Evolutionary conservation across 1,139 yeast genomes (phyloP).

Genomic region (Sugiyamaella neomexicana): DNA sequence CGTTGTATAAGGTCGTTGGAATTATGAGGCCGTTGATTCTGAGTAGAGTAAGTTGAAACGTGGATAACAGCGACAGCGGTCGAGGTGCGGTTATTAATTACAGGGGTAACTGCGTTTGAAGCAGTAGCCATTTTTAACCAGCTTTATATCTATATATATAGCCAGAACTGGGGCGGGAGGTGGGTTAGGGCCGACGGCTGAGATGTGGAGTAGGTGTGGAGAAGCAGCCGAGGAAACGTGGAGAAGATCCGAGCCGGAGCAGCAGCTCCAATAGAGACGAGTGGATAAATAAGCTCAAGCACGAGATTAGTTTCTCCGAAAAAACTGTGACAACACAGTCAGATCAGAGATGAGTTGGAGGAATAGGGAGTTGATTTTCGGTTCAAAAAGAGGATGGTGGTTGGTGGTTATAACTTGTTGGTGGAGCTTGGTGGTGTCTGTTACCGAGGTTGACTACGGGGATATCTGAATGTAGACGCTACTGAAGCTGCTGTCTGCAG

Average conservation of each 20-base stretch:
- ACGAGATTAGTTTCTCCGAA: too few species aligned
- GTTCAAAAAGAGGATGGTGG: too few species aligned
- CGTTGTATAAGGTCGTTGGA: not conserved
- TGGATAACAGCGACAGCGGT: conserved; percentile 1
- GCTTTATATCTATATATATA: too few species aligned
- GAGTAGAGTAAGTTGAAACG: conserved; percentile 2
- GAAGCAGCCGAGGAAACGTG: not conserved
- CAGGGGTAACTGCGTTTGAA: conserved; percentile 4
- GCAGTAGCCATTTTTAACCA: not conserved
- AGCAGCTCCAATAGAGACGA: conserved; percentile 2
- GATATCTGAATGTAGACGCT: too few species aligned
- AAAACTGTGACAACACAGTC: too few species aligned
- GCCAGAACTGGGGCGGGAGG: too few species aligned
- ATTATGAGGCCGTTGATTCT: not conserved
- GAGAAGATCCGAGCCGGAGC: too few species aligned
- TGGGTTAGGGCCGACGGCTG: not conserved
- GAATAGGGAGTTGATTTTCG: too few species aligned
- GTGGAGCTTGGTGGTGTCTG: too few species aligned
- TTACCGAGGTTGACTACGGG: too few species aligned
- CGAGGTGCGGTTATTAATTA: conserved; percentile 3
- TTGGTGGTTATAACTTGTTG: too few species aligned
- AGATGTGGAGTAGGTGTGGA: not conserved
- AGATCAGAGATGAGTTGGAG: not conserved
- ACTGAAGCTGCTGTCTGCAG: too few species aligned
- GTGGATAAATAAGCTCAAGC: not conserved